Evolutionary conservation across 1,139 yeast genomes (phyloP).

Genomic region (Nakaseomyces uthaithaninus): DNA sequence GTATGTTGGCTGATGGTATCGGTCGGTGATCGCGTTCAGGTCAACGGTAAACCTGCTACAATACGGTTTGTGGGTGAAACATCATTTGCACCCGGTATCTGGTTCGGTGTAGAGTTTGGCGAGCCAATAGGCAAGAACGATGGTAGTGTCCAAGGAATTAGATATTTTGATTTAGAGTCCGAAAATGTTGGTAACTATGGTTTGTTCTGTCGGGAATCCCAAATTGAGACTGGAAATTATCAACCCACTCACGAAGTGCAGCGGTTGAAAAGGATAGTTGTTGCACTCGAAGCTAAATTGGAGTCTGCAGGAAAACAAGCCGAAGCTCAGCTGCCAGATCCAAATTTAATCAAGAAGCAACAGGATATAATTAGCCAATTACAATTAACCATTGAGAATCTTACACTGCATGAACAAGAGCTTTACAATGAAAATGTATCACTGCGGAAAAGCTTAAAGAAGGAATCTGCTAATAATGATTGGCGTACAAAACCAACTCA

Average conservation of each 20-base stretch:
- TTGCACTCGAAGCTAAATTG: slow-evolving; percentile 37
- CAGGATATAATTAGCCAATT: slow-evolving; percentile 24
- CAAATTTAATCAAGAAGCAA: too few relatives aligned
- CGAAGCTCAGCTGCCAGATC: neutral
- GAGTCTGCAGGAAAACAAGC: neutral
- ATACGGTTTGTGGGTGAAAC: slow-evolving; percentile 48
- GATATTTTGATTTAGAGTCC: slow-evolving; percentile 48
- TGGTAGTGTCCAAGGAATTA: slow-evolving; percentile 59
- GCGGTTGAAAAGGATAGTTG: slow-evolving; percentile 37
- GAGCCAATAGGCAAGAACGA: slow-evolving; percentile 66
- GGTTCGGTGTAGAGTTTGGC: slow-evolving; percentile 76
- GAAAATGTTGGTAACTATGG: slow-evolving; percentile 42
- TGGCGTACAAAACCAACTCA: slow-evolving; percentile 33
- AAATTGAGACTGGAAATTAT: slow-evolving; percentile 12
- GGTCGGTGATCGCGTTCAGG: neutral
- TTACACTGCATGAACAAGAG: slow-evolving; percentile 40
- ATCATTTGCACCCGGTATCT: slow-evolving; percentile 51
- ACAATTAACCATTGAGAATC: slow-evolving; percentile 44
- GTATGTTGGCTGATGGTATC: neutral
- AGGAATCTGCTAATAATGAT: slow-evolving; percentile 5
- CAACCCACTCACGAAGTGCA: slow-evolving; percentile 10
- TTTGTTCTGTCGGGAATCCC: slow-evolving; percentile 42
- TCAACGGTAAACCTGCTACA: neutral
- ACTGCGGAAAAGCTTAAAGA: neutral
- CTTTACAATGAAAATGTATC: neutral